Percentiles rank a stretch among this genome's conserved stretches.
Conservation (phyloP, 441 rosid species). For the Eutrema salsugineum region DNA sequence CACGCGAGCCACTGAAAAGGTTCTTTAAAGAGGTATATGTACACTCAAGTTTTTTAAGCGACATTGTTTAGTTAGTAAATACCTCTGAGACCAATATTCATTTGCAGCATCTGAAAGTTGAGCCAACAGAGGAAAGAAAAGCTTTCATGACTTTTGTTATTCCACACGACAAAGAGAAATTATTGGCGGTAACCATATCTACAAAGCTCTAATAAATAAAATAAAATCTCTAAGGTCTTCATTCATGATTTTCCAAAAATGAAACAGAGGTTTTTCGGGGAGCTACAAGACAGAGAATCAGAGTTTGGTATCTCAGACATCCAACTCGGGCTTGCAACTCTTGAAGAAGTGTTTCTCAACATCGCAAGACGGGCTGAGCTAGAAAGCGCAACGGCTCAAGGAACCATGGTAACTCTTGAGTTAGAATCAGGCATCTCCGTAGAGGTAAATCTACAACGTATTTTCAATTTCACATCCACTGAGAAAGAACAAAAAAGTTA, state of each 20-base stretch:
- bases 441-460: conserved; percentile 40
- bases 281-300: conserved; percentile 58
- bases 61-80: conserved; percentile 1
- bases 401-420: conserved; percentile 55
- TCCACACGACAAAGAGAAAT: conserved; percentile 71
- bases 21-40: conserved; percentile 60
- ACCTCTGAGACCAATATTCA: conserved; percentile 14
- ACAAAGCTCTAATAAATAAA: background rate
- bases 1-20: conserved; percentile 54
- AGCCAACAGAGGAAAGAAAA: conserved; percentile 67
- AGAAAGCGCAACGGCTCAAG: conserved; percentile 77
- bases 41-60: background rate
- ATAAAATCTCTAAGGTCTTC: background rate
- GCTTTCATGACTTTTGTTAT: conserved; percentile 83
- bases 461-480: background rate
- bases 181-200: conserved; percentile 47
- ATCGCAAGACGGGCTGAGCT: conserved; percentile 85
- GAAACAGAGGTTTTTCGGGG: conserved; percentile 34
- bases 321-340: conserved; percentile 83
- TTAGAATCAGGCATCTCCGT: conserved; percentile 60
- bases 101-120: conserved; percentile 58
- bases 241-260: no score
- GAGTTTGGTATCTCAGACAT: conserved; percentile 73
- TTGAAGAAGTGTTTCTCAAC: conserved; percentile 90
- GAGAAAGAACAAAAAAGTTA: background rate